phyloP scores from a whole-genome alignment of 257 asterid species.

The Solanum commersonii region DNA sequence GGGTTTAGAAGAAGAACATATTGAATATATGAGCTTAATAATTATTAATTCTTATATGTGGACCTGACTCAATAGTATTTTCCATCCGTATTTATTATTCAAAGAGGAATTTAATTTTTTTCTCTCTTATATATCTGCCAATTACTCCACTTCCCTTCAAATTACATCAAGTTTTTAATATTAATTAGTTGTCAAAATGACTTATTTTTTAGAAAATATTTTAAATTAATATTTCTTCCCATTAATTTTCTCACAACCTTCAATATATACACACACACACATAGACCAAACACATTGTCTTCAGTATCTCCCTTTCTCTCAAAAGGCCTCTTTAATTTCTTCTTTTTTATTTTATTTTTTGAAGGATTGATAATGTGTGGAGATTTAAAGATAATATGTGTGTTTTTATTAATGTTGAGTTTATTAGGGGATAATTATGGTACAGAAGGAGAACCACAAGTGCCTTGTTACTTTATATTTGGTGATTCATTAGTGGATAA shows the following conservation, averaged over 20 bases:
- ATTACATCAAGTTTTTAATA: neutral
- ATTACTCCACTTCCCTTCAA: neutral
- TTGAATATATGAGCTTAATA: neutral
- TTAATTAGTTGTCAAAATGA: neutral
- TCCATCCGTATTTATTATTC: neutral
- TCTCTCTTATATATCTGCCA: neutral
- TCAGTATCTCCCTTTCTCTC: neutral
- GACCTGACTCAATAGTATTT: neutral
- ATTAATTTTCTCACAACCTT: neutral
- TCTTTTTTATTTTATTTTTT: neutral
- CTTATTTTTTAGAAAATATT: neutral
- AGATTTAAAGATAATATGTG: neutral
- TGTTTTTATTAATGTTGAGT: neutral
- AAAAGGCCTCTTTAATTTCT: too few relatives aligned
- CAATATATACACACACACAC: neutral
- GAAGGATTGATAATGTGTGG: neutral
- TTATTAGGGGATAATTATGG: neutral
- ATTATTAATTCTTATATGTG: neutral
- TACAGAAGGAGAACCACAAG: slow-evolving; percentile 20
- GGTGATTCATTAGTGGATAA: slow-evolving; percentile 38
- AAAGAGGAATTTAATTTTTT: neutral
- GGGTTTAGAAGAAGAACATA: neutral
- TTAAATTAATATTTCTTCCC: neutral
- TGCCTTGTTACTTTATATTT: slow-evolving; percentile 31
- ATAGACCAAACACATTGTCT: neutral